phyloP scores from a whole-genome alignment of 306 rosid species.

The Rosa chinensis region DNA sequence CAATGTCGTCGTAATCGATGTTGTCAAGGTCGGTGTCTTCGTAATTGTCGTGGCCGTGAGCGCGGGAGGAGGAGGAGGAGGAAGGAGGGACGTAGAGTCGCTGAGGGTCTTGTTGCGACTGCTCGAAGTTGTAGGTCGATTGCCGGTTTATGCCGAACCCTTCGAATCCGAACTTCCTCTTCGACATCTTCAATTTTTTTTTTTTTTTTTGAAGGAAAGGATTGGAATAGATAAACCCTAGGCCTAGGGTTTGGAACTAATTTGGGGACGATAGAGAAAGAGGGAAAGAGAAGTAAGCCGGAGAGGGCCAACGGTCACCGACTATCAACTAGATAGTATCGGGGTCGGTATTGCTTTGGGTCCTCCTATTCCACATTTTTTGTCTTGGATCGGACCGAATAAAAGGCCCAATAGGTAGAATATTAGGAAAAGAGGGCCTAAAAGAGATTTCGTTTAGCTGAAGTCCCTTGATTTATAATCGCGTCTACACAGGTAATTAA shows the following conservation, averaged over 20 bases:
- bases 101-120: slow-evolving; percentile 75
- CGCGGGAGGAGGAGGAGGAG: slow-evolving; percentile 36
- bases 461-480: too few species aligned
- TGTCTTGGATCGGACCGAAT: too few species aligned
- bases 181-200: slow-evolving; percentile 54
- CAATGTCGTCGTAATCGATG: slow-evolving; percentile 69
- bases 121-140: slow-evolving; percentile 81
- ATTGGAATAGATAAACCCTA: slow-evolving; percentile 9
- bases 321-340: not conserved
- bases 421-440: too few species aligned
- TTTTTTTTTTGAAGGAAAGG: not conserved
- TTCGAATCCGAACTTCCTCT: slow-evolving; percentile 90
- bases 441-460: too few species aligned
- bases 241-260: not conserved
- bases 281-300: not conserved
- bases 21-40: slow-evolving; percentile 81
- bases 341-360: not conserved
- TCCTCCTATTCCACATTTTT: not conserved
- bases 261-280: not conserved
- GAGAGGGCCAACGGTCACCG: not conserved
- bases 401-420: too few species aligned
- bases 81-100: slow-evolving; percentile 89
- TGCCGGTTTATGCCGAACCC: slow-evolving; percentile 91
- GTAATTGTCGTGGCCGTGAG: slow-evolving; percentile 65
- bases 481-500: too few species aligned